phyloP scores from a whole-genome alignment of 495 filamentous ascomycete species.

The Talaromyces ruber region DNA sequence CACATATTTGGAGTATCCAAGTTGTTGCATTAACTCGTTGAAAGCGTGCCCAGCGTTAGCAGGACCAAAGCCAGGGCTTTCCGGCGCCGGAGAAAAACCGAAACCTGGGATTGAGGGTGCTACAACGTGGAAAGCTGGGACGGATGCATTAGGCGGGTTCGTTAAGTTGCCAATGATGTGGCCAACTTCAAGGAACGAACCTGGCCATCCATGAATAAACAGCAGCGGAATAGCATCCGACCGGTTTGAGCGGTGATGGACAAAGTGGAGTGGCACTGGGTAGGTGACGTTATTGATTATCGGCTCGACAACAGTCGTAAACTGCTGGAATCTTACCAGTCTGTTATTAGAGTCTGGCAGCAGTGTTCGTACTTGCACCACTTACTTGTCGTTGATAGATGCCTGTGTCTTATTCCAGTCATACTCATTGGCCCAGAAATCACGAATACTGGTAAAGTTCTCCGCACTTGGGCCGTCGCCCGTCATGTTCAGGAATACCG shows the following conservation, averaged over 20 bases:
- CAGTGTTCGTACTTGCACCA: neutral
- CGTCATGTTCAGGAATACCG: constrained; percentile 19
- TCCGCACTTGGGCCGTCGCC: constrained; percentile 1
- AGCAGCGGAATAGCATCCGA: no score
- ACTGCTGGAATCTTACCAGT: neutral
- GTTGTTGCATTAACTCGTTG: no score
- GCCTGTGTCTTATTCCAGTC: neutral
- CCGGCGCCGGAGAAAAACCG: no score
- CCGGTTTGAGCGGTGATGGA: no score
- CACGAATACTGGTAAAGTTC: constrained; percentile 1
- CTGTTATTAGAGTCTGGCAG: constrained; percentile 1
- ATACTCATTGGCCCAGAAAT: constrained; percentile 7
- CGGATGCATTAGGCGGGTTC: constrained; percentile 10
- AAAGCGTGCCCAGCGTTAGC: no score
- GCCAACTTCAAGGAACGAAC: constrained; percentile 24
- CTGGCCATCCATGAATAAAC: constrained; percentile 30
- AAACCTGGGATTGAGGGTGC: no score
- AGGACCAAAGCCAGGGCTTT: no score
- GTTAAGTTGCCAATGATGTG: constrained; percentile 18
- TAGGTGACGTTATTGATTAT: neutral
- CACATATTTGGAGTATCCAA: no score
- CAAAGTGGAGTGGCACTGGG: no score
- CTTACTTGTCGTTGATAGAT: constrained; percentile 1
- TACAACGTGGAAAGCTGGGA: neutral
- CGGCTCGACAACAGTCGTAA: neutral